A percentile compares a stretch with the other conserved stretches of the same genome.
Evolutionary conservation across 1,284 basidiomycete genomes (phyloP).

Genomic region (Cerioporus squamosus): DNA sequence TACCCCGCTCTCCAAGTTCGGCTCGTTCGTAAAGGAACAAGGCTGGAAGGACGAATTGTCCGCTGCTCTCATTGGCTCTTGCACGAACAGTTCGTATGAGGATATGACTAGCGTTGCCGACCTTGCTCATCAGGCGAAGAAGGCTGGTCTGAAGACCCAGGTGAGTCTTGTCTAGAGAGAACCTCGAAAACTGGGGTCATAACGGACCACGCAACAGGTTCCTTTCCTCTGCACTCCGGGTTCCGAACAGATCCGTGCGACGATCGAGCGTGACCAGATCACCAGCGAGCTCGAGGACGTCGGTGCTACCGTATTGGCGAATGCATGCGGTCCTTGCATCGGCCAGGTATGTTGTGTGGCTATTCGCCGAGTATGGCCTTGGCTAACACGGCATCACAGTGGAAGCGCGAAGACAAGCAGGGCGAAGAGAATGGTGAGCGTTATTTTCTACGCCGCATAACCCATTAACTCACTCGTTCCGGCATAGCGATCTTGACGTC

Average conservation of each 20-base stretch:
- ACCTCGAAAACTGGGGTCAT: background rate
- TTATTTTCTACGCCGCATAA: constrained; percentile 9
- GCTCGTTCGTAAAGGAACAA: constrained; percentile 77
- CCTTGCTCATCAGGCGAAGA: constrained; percentile 88
- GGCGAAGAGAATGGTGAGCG: constrained; percentile 87
- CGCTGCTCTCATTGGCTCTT: constrained; percentile 94
- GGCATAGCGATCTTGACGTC: constrained; percentile 89
- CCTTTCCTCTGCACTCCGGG: constrained; percentile 98
- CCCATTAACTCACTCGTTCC: background rate
- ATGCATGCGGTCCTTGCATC: constrained; percentile 99
- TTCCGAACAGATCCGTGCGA: constrained; percentile 97
- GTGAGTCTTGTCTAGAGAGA: background rate
- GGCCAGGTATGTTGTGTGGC: constrained; percentile 70
- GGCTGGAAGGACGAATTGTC: constrained; percentile 93
- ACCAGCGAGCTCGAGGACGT: constrained; percentile 83
- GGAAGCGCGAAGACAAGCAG: constrained; percentile 93
- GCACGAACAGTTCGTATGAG: constrained; percentile 97
- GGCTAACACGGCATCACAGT: constrained; percentile 47
- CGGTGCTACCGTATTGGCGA: constrained; percentile 92
- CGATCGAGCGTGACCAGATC: constrained; percentile 93
- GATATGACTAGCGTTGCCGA: constrained; percentile 94
- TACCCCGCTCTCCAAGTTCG: constrained; percentile 94
- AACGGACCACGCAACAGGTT: constrained; percentile 49
- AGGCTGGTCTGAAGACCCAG: constrained; percentile 61
- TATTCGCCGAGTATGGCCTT: constrained; percentile 4